A percentile compares a stretch with the other conserved stretches of the same genome.
Evolutionary conservation across 2,329 filamentous ascomycete species (phyloP).

Genomic region (Penicillium sp.): DNA sequence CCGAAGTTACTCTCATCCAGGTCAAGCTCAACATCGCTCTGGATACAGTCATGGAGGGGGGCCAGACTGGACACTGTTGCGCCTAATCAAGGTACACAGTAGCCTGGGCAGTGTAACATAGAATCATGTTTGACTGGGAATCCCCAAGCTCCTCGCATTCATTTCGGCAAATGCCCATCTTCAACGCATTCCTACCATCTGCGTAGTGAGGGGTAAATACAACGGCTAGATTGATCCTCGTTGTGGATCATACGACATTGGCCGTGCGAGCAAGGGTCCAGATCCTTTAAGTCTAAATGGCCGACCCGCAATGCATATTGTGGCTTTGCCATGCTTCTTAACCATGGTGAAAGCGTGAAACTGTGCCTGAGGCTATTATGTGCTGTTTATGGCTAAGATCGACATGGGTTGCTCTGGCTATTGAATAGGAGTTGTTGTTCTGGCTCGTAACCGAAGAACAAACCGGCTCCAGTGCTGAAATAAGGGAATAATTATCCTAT

Average conservation of each 20-base stretch:
- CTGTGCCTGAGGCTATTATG: not conserved
- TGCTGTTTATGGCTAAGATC: not conserved
- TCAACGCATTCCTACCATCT: no score
- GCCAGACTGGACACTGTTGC: no score
- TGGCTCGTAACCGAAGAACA: no score
- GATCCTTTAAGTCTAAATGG: not conserved
- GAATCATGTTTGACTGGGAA: no score
- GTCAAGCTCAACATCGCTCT: no score
- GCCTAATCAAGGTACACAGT: no score
- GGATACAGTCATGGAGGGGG: no score
- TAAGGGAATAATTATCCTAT: not conserved
- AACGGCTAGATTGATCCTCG: not conserved
- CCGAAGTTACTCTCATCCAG: no score
- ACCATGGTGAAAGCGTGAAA: not conserved
- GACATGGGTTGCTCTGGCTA: not conserved
- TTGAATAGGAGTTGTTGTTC: no score
- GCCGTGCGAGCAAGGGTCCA: not conserved
- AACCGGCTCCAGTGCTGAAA: not conserved
- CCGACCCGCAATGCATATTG: not conserved
- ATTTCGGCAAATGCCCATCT: no score
- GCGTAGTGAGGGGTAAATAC: not conserved
- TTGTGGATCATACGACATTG: not conserved
- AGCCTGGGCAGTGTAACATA: no score
- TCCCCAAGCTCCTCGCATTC: no score
- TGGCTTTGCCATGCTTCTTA: not conserved